A percentile compares a stretch with the other conserved stretches of the same genome.
phyloP scores from a whole-genome alignment of 2,329 filamentous ascomycete genomes.

The Capronia epimyces region DNA sequence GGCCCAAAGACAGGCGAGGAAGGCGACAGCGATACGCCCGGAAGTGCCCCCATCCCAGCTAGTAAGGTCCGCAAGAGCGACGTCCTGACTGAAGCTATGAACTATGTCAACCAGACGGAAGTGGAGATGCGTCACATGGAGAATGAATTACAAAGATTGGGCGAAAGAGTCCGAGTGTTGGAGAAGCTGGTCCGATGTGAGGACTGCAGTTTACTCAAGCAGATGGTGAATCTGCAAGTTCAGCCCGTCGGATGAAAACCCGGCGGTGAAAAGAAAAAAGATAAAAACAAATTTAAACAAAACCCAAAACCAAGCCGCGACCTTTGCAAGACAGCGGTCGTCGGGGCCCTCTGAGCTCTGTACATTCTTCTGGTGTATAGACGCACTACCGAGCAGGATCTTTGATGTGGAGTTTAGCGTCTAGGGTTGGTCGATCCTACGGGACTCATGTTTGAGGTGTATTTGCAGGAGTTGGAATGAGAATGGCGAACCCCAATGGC shows the following conservation, averaged over 20 bases:
- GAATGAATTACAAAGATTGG: conserved; percentile 25
- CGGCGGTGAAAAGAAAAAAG: neutral
- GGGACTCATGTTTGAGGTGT: no score
- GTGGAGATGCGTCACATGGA: conserved; percentile 29
- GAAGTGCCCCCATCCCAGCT: conserved; percentile 8
- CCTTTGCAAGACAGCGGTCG: no score
- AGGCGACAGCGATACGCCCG: conserved; percentile 12
- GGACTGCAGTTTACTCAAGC: conserved; percentile 25
- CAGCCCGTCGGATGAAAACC: conserved; percentile 15
- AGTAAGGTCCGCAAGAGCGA: conserved; percentile 28
- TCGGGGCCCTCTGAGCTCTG: no score
- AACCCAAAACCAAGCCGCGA: no score
- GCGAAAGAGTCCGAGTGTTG: conserved; percentile 22
- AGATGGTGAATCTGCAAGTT: conserved; percentile 24
- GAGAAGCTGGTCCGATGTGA: conserved; percentile 26
- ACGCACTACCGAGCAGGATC: no score
- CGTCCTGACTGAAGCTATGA: conserved; percentile 28
- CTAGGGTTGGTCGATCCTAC: no score
- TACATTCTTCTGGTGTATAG: no score
- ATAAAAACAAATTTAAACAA: no score
- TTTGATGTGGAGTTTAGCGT: no score
- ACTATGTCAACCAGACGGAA: conserved; percentile 28
- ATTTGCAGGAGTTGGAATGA: no score
- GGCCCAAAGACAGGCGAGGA: conserved; percentile 21
- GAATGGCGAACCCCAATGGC: no score